A percentile compares a stretch with the other conserved stretches of the same genome.
Evolutionary conservation across 768 basidiomycete species (phyloP).

Genomic region (Russula compacta): DNA sequence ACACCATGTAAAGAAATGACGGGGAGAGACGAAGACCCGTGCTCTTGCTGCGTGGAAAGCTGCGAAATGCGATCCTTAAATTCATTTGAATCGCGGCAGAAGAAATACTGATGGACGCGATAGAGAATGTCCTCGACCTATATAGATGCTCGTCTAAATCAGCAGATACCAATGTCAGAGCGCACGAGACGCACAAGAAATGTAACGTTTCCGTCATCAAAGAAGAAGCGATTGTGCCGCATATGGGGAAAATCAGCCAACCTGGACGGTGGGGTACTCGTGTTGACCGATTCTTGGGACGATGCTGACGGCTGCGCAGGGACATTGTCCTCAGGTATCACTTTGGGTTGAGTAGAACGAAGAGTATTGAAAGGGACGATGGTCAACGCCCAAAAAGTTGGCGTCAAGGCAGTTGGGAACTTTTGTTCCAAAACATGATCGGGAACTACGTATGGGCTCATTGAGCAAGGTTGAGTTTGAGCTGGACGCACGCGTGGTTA

Average conservation of each 20-base stretch:
- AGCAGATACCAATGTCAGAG: background rate
- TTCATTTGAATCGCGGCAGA: constrained; percentile 7
- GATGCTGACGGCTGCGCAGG: background rate
- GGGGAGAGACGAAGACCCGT: background rate
- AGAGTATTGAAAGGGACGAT: constrained; percentile 4
- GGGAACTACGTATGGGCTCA: background rate
- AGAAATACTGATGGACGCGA: constrained; percentile 14
- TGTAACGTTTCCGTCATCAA: constrained; percentile 12
- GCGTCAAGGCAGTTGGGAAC: background rate
- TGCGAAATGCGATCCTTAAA: background rate
- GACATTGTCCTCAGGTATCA: background rate
- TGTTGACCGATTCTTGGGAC: background rate
- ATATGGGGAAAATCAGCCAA: background rate
- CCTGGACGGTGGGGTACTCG: background rate
- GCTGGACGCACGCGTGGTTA: background rate
- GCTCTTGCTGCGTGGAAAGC: background rate
- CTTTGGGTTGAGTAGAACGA: background rate
- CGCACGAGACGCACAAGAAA: constrained; percentile 1
- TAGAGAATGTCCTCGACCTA: constrained; percentile 9
- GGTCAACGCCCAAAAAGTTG: background rate
- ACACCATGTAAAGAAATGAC: constrained; percentile 1
- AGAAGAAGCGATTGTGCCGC: constrained; percentile 1
- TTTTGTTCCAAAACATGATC: background rate
- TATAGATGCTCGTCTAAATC: background rate
- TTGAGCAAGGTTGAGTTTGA: background rate